These are phyloP conservation scores for Neurospora sp. DNA, from an alignment of 2,329 filamentous ascomycete genomes.

Conservation along the genomic window DNA sequence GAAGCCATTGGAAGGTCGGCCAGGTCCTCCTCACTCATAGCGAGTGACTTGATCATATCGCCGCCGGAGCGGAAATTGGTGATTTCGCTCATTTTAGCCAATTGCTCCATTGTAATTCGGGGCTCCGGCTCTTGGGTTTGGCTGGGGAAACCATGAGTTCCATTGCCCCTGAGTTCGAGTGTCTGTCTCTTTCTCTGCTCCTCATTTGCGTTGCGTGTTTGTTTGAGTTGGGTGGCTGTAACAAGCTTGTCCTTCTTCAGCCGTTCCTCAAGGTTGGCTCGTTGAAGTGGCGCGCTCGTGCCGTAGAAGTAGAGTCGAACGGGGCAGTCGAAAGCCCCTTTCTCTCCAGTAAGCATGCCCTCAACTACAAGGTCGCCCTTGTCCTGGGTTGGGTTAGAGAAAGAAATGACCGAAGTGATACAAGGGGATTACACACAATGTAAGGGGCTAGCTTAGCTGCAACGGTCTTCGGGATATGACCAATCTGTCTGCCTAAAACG, in stretches of 20 bases:
- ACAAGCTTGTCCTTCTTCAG: slow-evolving; percentile 59
- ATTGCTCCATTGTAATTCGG: slow-evolving; percentile 46
- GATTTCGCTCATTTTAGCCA: slow-evolving; percentile 55
- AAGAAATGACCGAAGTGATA: background rate
- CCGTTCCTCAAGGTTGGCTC: slow-evolving; percentile 44
- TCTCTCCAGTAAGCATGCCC: slow-evolving; percentile 56
- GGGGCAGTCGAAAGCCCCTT: slow-evolving; percentile 61
- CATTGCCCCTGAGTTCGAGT: slow-evolving; percentile 28
- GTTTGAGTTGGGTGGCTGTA: slow-evolving; percentile 43
- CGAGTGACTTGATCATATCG: slow-evolving; percentile 59
- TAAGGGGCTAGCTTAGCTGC: slow-evolving; percentile 65
- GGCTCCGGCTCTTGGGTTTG: slow-evolving; percentile 21
- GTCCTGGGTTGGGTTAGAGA: slow-evolving; percentile 35
- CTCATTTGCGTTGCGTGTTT: slow-evolving; percentile 43
- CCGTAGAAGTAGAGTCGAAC: slow-evolving; percentile 61
- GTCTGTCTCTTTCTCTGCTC: slow-evolving; percentile 32
- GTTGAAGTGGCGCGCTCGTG: slow-evolving; percentile 42
- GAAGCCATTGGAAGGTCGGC: slow-evolving; percentile 61
- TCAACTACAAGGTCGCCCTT: slow-evolving; percentile 53
- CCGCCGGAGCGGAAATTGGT: slow-evolving; percentile 57
- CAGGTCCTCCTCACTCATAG: slow-evolving; percentile 59
- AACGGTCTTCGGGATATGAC: slow-evolving; percentile 60
- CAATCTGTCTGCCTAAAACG: slow-evolving; percentile 64
- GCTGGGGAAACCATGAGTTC: slow-evolving; percentile 27
- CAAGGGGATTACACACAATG: slow-evolving; percentile 37